Evolutionary conservation across 2,329 filamentous ascomycete genomes (phyloP), one percentile per base, ranked within the genome.

Genomic region (Metarhizium anisopliae): DNA sequence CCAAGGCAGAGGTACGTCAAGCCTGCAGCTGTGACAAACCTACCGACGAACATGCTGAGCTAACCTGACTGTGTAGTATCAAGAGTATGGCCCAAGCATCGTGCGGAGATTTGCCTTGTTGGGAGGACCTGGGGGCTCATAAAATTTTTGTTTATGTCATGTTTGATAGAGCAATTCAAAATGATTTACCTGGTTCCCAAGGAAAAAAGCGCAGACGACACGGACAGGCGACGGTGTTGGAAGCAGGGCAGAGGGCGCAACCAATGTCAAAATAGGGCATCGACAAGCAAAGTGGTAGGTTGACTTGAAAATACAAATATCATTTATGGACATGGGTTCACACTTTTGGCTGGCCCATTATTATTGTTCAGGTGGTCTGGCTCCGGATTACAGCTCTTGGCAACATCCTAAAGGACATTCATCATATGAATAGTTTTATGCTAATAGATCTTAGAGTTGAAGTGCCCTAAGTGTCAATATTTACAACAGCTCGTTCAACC

Each of bases 71-170:
- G 42, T 20, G 52, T 73, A 93, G 79, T 96, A 96, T 70, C 89
- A 96, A 73, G 93, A 96, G 77, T 92, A 95, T 70, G 93, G 94
- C 18, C 93, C 93, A 16, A 92, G 90, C 70, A 96, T 96, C 72
- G 93, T 96, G 58, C 84, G 93, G 73, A 86, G 93, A 75, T 97
- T 97, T 72, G 93, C 92, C 60, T 80, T 97, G 61, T 78, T 97
- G 60, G 94, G 94, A 70, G 94, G 93, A 25, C 94, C 94, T 11
- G 93, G 92, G 51, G 88, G 87, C 66, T 87, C 87, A 65, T 91
- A 77, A 59, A 65, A 62, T 56, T 49, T 53, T 53, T 51, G 52
- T 40, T 38, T 30, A 7, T 30, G 6, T 20, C 20, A 45, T 43
- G 25, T 8, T 52, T 38, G 6, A 53, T 42, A 53, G 54, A 52